Percentiles rank a stretch among this genome's conserved stretches.
phyloP scores from a whole-genome alignment of 2,329 filamentous ascomycete species.

The Talaromyces sp. region DNA sequence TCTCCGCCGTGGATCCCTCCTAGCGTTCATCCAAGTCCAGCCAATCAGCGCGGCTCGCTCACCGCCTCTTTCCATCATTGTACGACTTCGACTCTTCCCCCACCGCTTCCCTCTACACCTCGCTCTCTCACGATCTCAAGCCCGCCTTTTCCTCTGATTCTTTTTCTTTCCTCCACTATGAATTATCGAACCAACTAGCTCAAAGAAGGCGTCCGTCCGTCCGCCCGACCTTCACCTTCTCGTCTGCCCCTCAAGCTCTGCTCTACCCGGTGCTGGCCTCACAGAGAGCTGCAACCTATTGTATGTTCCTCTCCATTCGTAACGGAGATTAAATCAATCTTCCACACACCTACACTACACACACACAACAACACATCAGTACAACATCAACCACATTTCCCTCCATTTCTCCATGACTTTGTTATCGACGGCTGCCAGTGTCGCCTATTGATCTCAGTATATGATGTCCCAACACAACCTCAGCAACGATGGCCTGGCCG shows the following conservation, averaged over 20 bases:
- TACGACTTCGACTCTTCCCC: constrained; percentile 20
- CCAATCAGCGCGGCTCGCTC: constrained; percentile 28
- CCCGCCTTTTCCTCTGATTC: constrained; percentile 21
- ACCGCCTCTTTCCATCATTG: constrained; percentile 37
- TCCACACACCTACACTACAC: constrained; percentile 18
- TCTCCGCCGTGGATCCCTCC: constrained; percentile 17
- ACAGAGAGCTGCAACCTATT: constrained; percentile 3
- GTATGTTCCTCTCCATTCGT: background rate
- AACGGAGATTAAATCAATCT: constrained; percentile 5
- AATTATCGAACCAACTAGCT: background rate
- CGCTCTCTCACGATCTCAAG: constrained; percentile 20
- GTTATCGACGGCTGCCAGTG: background rate
- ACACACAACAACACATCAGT: background rate
- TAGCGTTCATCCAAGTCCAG: constrained; percentile 28
- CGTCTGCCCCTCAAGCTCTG: background rate
- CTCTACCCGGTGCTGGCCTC: background rate
- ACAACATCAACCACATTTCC: background rate
- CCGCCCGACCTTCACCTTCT: background rate
- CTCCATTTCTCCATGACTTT: constrained; percentile 1
- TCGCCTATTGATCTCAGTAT: constrained; percentile 3
- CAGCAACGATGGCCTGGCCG: constrained; percentile 41
- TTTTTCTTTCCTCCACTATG: constrained; percentile 15
- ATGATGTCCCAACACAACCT: constrained; percentile 44
- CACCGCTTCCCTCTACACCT: constrained; percentile 34
- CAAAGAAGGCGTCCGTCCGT: background rate